Evolutionary conservation across 352 stramenopile genomes (phyloP).

Genomic region (Globisporangium splendens): DNA sequence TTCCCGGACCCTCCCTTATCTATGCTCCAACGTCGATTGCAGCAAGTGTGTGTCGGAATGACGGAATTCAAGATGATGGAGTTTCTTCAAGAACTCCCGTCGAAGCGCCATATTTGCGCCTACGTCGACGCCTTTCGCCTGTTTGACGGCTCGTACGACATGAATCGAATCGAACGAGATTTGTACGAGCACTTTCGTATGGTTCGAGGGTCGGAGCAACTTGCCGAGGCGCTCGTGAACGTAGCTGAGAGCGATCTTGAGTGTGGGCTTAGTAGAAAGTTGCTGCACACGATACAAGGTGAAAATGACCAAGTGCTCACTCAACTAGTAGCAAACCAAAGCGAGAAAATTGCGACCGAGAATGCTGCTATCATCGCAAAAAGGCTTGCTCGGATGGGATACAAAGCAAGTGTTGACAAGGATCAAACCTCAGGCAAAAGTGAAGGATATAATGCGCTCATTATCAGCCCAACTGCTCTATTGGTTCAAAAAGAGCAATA

Average conservation of each 20-base stretch:
- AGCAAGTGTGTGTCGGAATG: constrained; percentile 68
- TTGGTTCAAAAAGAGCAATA: constrained; percentile 56
- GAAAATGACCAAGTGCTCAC: constrained; percentile 44
- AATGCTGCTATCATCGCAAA: constrained; percentile 45
- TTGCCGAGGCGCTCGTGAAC: constrained; percentile 53
- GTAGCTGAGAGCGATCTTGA: constrained; percentile 65
- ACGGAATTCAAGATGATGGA: constrained; percentile 86
- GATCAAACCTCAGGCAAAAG: constrained; percentile 13
- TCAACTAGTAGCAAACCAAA: constrained; percentile 36
- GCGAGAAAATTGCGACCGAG: constrained; percentile 30
- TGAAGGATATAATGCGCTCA: constrained; percentile 7
- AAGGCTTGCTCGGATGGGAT: constrained; percentile 64
- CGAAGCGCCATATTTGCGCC: constrained; percentile 87
- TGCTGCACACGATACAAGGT: constrained; percentile 35
- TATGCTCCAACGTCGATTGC: constrained; percentile 45
- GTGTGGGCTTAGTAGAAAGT: constrained; percentile 39
- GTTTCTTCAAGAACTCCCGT: constrained; percentile 88
- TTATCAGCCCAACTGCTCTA: constrained; percentile 28
- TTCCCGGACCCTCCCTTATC: constrained; percentile 51
- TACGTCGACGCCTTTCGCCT: constrained; percentile 62
- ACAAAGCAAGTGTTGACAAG: constrained; percentile 17
- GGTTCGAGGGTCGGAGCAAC: constrained; percentile 41
- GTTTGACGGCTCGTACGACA: constrained; percentile 49
- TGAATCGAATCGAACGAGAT: constrained; percentile 45
- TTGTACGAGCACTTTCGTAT: constrained; percentile 82